Base-by-base conservation (phyloP, 139 green algal species). In the Picochlorum sp. region DNA sequence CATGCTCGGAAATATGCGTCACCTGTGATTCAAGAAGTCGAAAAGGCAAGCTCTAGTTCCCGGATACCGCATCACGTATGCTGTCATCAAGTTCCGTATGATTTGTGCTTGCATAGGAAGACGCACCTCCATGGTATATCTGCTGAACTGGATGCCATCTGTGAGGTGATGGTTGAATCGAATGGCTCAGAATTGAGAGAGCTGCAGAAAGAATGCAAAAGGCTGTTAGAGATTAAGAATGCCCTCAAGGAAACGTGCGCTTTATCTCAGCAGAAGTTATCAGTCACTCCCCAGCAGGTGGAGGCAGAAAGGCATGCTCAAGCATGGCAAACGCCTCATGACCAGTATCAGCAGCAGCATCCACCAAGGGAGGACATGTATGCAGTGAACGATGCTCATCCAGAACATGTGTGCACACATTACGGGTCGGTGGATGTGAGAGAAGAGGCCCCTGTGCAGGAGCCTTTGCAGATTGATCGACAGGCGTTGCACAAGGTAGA, bases 221-320 rank as follows among this genome's bases (percentile, higher is more conserved):
- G 47, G 47, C 15, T 54, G 47, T 21, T 54, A 13, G 47, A 54
- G 47, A 54, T 54, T 20, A 54, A 54, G 47, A 54, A 54, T 54
- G 47, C 47, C 4, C n/a, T 54, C 18, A 54, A 54, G 15, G n/a
- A 21, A 21, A 21, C n/a, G n/a, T 54, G 47, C 10, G 16, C 47
- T 9, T 2, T 9, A 18, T 21, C 47, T 54, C n/a, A 41, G 34
- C 34, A 41, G 6, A 41, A 41, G 8, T 9, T 41, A 14, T 41
- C 8, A 41, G 34, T 41, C 34, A 41, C 34, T 13, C 34, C 34
- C 7, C 34, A 41, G 34, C 34, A 41, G 34, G 34, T 41, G 34
- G 34, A 41, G 34, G 2, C 34, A 41, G 34, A 41, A 13, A 41
- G 34, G 34, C 34, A 41, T 41, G 34, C 34, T 8, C 34, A 9